Evolutionary conservation across 768 basidiomycete genomes (phyloP), one percentile per base, ranked within the genome.

Genomic region (Sarcomyxa edulis): DNA sequence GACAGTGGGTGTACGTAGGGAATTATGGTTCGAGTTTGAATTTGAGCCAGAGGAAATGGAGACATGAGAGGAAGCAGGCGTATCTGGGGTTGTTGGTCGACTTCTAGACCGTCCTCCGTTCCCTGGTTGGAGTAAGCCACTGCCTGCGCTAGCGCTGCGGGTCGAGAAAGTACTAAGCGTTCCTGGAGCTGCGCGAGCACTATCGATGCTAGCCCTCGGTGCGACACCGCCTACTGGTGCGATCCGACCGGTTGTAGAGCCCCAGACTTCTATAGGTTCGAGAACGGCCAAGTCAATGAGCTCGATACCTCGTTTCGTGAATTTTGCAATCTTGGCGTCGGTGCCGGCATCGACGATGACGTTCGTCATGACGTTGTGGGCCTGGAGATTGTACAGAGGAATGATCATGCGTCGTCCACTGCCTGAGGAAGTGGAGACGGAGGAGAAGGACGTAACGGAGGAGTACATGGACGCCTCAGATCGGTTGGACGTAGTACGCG

Each of bases 261-360:
- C 71, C 76, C 76, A 83, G 36, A 91, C 76, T 53, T 93, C 89
- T 6, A 87, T 70, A 2, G 85, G 84, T 52, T 93, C 90, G 2
- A 92, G 61, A n/a, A 82, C 50, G 4, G 79, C 87, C 4, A 94
- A 68, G 24, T 81, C 83, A 11, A 90, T 73, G 19, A 94, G 61
- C 53, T 93, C 90, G 22, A 90, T 61, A 2, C 85, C 83, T 4
- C 82, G 72, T 47, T 72, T 79, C 39, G 69, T 65, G 52, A 89
- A 91, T 46, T 76, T 82, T 3, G 88, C 86, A 25, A 92, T 79
- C 60, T 85, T 86, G 15, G 84, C 83, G 42, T 91, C 89, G 0
- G 89, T 92, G 27, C 90, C 90, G 0, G 90, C 90, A 52, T 93
- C 90, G 20, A 88, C 74, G 39, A 93, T 81, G 24, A 79, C 76